Evolutionary conservation across 225 moss, liverwort and hornwort genomes (phyloP), one percentile per base, ranked within the genome.

Genomic region (Rhytidiadelphus loreus): DNA sequence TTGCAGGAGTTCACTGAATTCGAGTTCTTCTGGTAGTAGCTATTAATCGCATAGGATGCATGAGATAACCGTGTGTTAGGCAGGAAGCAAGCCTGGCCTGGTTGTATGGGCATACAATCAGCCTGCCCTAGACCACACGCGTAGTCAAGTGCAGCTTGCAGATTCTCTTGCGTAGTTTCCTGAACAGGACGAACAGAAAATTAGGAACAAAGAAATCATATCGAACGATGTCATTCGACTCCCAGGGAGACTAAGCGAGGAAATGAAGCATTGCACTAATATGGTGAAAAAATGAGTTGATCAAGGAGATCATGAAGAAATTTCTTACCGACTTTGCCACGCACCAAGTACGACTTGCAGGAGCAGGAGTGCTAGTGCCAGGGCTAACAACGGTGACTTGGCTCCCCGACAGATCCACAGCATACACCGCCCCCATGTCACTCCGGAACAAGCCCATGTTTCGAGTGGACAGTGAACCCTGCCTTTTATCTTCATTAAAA

Each of bases 11-110:
- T 88, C 0, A 84, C 91, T 44, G 94, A 75, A 77, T 95, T 93
- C 13, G 95, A 92, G 83, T 97, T 93, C 77, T 87, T 93, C 85
- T 98, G 98, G 52, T 91, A 98, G 82, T 94, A 98, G 87, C 94
- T 93, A 62, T 98, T 98, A 57, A 96, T 96, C 37, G 98, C 98
- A 64, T 89, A 98, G 2, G 96, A 94, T 2, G 98, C 96, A 86
- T 98, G 98, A 35, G 96, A 96, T 10, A 89, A 48, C 17, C 90
- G 95, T 16, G 98, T 98, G 46, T 98, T 86, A 5, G 98, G 98
- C 78, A 86, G 62, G 86, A 90, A 98, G 95, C 98, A 98, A 4
- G 61, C 8, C 76, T 96, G 96, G 19, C 97, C 97, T 43, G 85
- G 28, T 81, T 97, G 95, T 68, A 98, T 94, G 26, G 95, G 91